These are phyloP conservation scores for Mariannaea elegans DNA, from an alignment of 2,329 filamentous ascomycete species.

Conservation along the genomic window DNA sequence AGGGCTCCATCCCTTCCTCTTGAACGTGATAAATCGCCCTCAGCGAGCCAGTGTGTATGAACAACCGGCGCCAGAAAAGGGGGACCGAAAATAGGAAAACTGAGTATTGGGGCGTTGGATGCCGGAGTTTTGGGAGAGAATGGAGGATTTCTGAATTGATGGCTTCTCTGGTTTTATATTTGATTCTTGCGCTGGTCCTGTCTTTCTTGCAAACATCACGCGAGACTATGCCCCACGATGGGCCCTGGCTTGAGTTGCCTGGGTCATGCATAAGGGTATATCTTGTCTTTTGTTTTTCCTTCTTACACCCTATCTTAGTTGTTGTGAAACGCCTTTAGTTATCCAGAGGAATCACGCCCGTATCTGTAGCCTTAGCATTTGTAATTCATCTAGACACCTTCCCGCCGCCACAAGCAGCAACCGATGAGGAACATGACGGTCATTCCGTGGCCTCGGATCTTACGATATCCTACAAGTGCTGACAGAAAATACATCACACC, in stretches of 20 bases:
- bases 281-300: too few species aligned
- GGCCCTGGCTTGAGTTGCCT: too few species aligned
- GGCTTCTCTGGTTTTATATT: conserved; percentile 9
- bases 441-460: too few species aligned
- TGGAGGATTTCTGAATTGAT: conserved; percentile 15
- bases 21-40: neutral
- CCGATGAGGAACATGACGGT: too few species aligned
- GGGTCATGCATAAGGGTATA: too few species aligned
- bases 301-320: too few species aligned
- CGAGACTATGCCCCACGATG: too few species aligned
- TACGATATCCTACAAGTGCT: too few species aligned
- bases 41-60: neutral
- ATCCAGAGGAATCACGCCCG: conserved; percentile 1
- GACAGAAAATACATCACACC: neutral
- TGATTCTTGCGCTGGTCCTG: neutral
- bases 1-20: conserved; percentile 28
- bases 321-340: too few species aligned
- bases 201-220: conserved; percentile 5
- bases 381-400: too few species aligned
- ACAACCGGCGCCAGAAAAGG: neutral
- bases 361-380: conserved; percentile 30
- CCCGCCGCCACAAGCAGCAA: too few species aligned
- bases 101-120: conserved; percentile 31
- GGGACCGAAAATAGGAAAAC: conserved; percentile 2
- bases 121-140: conserved; percentile 28